Evolutionary conservation across 1,284 basidiomycete genomes (phyloP), one percentile per base, ranked within the genome.

Genomic region (Austropuccinia psidii): DNA sequence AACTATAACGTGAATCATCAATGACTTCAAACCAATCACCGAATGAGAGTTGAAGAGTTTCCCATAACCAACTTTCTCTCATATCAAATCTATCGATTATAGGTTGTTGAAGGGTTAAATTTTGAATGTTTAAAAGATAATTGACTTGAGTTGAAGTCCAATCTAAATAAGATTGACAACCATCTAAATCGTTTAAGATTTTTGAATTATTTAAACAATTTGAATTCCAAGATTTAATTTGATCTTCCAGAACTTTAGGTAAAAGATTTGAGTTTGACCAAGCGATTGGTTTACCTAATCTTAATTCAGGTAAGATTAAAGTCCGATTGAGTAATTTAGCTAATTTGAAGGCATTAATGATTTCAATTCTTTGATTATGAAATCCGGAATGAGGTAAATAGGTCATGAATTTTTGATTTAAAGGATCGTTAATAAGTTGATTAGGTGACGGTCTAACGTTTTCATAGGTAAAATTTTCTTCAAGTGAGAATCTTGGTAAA

Each of bases 311-410:
- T 37, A 90, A 81, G 75, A 91, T 84, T 43, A 91, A 82, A 11
- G 88, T 91, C 70, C 89, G 87, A 80, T 89, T 88, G 67, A 90
- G 83, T 35, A 89, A 79, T 75, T 82, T 83, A 8, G 89, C 84
- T 66, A 91, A 84, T 15, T 87, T 83, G 37, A 91, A 84, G 13
- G 89, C 89, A 77, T 91, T 91, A 80, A 91, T 88, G 75, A 91
- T 84, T 31, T 88, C 87, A 75, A 92, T 90, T 43, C 89, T 86
- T 81, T 91, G 89, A 79, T 91, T 91, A 80, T 91, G 89, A 76
- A 89, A 88, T 2, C 89, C 89, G 43, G 77, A 76, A 61, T 78
- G 78, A 8, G 78, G 75, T 9, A 76, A 74, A 68, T 77, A 77
- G 19, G 75, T 73, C 57, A 77, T 69, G 55, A 68, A 77, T 41